Evolutionary conservation across 345 rosid genomes (phyloP), one percentile per base, ranked within the genome.

Genomic region (Brassica carinata): DNA sequence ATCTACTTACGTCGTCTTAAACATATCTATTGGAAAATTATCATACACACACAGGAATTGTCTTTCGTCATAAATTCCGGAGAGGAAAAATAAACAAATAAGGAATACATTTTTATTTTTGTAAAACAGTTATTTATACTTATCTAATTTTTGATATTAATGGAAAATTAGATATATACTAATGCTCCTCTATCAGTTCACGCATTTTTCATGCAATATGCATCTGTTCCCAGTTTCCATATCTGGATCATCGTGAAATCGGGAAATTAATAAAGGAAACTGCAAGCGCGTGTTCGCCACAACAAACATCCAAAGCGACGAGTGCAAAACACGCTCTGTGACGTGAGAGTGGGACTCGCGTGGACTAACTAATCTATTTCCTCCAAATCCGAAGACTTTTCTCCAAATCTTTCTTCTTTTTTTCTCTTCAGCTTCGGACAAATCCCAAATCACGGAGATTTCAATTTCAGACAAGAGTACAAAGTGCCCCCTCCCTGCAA

Each of bases 361-460:
- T 13, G 67, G 7, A 76, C 77, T 68, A n/a, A 48, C 57, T 14
- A 34, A 51, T 69, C 71, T 27, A 43, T 67, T 61, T 61, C 57
- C 75, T 66, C 64, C 79, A 79, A 74, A 79, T 80, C 79, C 33
- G 67, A 75, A 76, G 73, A 71, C 80, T 76, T 71, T 61, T 64
- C 75, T 43, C 27, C 40, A 31, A 31, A 48, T 23, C 73, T 18
- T 14, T 67, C 5, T 34, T 66, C 5, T n/a, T n/a, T 62, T 4
- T 34, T 65, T 66, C 64, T 33, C 66, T 27, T 65, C 71, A 23
- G 29, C 64, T 76, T 66, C 59, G 14, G 77, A 71, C 77, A 75
- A 80, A 76, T 57, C 77, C 72, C 58, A 76, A 66, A 75, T 34
- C 79, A 69, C 79, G 48, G 55, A 73, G 64, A 73, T 69, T 79